Evolutionary conservation across 805 yeast species (phyloP), one percentile per base, ranked within the genome.

Genomic region (Sungouiozyma intestinalis): DNA sequence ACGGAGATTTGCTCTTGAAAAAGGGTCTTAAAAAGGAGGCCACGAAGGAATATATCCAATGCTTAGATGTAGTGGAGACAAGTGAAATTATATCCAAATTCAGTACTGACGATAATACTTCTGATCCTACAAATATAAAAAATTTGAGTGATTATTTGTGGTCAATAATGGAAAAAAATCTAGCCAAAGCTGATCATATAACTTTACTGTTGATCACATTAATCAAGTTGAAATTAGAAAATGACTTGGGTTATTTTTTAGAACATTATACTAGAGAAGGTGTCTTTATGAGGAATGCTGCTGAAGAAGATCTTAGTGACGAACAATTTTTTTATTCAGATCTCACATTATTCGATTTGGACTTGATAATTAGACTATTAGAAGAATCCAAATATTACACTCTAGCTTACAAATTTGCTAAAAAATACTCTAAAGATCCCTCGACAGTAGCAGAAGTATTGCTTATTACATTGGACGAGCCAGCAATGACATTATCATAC

Each of bases 21-120:
- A 78, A 74, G 48, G 82, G 75, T 32, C 81, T 81, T 37, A 73
- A 65, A 35, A 75, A 74, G 3, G 85, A 76, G 7, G 84, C 97
- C 0, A 75, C 86, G 48, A 69, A 72, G n/a, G 81, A 83, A 48
- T 92, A 80, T 53, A 71, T 82, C n/a, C 72, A 67, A 18, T 73
- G 79, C 3, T 55, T 77, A n/a, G 65, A 63, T 21, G 59, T 57
- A 2, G 77, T 78, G 0, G 76, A 77, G 40, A 74, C 87, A 2
- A 83, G 90, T 57, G 84, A 79, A 45, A 76, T 87, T 3, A 84
- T 90, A 16, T 74, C 85, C 35, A 80, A 81, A 52, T 85, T 81
- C 58, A 80, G 86, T 16, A 77, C 84, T 5, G 80, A 81, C 44
- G 82, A 49, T n/a, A 45, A 45, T 7, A 42, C 53, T 1, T 13